Evolutionary conservation across 2,329 filamentous ascomycete species (phyloP).

Genomic region (Fusarium cyanostomum): DNA sequence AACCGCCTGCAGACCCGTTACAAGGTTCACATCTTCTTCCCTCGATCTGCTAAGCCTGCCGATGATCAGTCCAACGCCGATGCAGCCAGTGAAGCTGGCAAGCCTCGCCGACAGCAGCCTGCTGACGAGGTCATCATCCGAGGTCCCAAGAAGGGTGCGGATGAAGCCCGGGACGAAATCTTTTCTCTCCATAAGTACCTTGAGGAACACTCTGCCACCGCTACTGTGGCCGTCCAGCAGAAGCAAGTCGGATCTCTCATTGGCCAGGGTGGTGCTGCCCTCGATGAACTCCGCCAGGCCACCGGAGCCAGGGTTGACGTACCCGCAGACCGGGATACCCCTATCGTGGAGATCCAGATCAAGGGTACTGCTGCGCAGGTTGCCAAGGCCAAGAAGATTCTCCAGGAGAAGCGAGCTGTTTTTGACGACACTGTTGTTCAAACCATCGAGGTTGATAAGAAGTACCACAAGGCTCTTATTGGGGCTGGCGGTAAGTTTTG

Average conservation of each 20-base stretch:
- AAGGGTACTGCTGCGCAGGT: conserved; percentile 94
- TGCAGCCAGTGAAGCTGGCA: conserved; percentile 72
- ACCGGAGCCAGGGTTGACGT: conserved; percentile 94
- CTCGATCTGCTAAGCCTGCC: conserved; percentile 68
- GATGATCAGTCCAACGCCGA: conserved; percentile 79
- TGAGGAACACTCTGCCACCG: conserved; percentile 84
- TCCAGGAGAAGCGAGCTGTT: conserved; percentile 84
- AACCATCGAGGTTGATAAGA: conserved; percentile 91
- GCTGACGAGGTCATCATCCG: conserved; percentile 90
- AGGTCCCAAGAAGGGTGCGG: conserved; percentile 91
- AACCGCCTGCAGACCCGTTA: conserved; percentile 93
- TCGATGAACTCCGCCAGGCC: conserved; percentile 86
- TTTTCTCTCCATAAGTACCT: conserved; percentile 88
- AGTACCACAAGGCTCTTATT: conserved; percentile 90
- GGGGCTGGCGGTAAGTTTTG: conserved; percentile 80
- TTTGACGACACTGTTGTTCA: conserved; percentile 91
- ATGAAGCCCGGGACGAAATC: conserved; percentile 91
- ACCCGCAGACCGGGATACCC: conserved; percentile 79
- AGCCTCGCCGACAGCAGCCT: conserved; percentile 75
- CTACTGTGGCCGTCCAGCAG: conserved; percentile 85
- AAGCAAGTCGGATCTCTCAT: conserved; percentile 95
- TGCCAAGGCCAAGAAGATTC: conserved; percentile 87
- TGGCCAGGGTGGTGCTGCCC: conserved; percentile 86
- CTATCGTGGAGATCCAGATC: conserved; percentile 85
- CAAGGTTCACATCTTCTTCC: conserved; percentile 95